A percentile compares a stretch with the other conserved stretches of the same genome.
These are phyloP conservation scores for Calonectria crousiana DNA, from an alignment of 2,329 filamentous ascomycete species.

Conservation along the genomic window DNA sequence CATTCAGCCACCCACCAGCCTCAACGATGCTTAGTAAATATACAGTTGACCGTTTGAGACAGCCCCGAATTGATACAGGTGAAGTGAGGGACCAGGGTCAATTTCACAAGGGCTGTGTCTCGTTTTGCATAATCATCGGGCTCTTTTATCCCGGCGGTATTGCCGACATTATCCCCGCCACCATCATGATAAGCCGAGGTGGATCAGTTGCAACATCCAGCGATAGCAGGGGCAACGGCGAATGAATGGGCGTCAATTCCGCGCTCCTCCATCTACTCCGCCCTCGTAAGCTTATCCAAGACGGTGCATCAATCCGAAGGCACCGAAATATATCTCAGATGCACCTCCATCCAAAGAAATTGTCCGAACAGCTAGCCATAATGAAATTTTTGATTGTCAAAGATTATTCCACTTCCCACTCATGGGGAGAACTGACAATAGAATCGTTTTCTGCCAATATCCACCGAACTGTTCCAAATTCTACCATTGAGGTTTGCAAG, in stretches of 20 bases:
- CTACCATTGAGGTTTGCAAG: conserved; percentile 3
- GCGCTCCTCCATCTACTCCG: not conserved
- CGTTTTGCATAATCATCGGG: not conserved
- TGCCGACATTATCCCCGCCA: not conserved
- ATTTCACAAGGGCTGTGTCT: too few relatives aligned
- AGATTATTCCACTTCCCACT: conserved; percentile 1
- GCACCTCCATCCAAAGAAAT: not conserved
- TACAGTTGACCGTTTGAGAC: too few relatives aligned
- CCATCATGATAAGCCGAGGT: not conserved
- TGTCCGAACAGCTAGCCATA: not conserved
- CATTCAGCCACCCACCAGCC: too few relatives aligned
- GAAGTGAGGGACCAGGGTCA: too few relatives aligned
- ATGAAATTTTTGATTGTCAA: not conserved
- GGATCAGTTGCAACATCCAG: not conserved
- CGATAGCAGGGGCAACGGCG: not conserved
- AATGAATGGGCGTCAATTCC: not conserved
- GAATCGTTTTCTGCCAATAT: not conserved
- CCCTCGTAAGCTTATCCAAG: not conserved
- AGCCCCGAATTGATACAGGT: too few relatives aligned
- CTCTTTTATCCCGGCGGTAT: not conserved
- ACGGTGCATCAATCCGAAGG: not conserved
- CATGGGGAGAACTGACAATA: conserved; percentile 6
- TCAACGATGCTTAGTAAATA: too few relatives aligned
- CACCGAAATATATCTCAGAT: not conserved
- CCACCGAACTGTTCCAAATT: not conserved